Conservation (phyloP, 768 basidiomycete genomes). For the Tremella mesenterica region DNA sequence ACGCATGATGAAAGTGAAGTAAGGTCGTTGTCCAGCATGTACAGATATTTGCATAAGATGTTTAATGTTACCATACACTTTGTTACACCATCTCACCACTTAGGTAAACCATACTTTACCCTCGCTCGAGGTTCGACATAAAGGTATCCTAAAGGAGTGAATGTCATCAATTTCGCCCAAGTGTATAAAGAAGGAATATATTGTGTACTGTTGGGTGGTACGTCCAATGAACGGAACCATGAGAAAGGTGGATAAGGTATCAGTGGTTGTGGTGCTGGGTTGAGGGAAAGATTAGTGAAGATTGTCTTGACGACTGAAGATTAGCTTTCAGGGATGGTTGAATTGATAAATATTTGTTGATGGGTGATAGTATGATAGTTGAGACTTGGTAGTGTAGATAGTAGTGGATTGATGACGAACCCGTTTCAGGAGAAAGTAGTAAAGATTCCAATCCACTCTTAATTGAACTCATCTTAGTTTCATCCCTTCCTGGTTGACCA, state of each 20-base stretch:
- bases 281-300: conserved; percentile 25
- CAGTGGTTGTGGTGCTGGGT: conserved; percentile 21
- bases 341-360: not conserved
- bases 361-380: not conserved
- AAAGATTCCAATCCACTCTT: conserved; percentile 22
- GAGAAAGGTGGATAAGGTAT: conserved; percentile 35
- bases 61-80: too few relatives aligned
- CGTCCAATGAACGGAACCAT: conserved; percentile 8
- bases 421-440: conserved; percentile 19
- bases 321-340: not conserved
- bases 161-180: conserved; percentile 13
- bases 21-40: not conserved
- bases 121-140: conserved; percentile 32
- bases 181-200: conserved; percentile 27
- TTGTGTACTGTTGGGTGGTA: conserved; percentile 24
- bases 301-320: conserved; percentile 25
- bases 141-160: conserved; percentile 27
- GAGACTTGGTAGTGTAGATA: not conserved
- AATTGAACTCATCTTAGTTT: conserved; percentile 25
- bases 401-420: conserved; percentile 10
- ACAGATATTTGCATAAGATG: too few relatives aligned
- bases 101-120: conserved; percentile 32
- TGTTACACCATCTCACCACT: not conserved
- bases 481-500: conserved; percentile 30
- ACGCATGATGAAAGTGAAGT: not conserved